Evolutionary conservation across 176 grass and related monocot genomes (phyloP), one percentile per base, ranked within the genome.

Genomic region (Typha latifolia): DNA sequence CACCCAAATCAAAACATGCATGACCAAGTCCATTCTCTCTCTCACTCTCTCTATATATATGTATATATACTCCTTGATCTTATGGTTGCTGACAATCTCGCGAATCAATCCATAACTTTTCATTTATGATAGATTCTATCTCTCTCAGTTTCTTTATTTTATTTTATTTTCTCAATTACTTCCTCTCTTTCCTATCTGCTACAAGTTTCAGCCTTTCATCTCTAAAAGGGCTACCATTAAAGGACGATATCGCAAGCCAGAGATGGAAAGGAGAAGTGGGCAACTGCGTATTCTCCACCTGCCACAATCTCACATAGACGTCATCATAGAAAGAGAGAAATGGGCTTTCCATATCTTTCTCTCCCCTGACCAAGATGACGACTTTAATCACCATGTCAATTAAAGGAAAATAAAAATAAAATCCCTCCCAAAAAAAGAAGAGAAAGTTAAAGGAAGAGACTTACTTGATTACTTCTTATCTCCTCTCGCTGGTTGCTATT

Each of bases 71-170:
- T n/a, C 69, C 69, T n/a, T 32, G 50, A 13, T 61, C 50, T 49
- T 57, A 32, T 37, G 12, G 49, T 19, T 1, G 12, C 52, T 62
- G 51, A 62, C 51, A 73, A 49, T 49, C 69, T 80, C 77, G 69
- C 73, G 69, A 73, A 80, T 0, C 77, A 66, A 68, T 47, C 37
- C 77, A 72, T 67, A 73, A 72, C 48, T 73, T 79, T 72, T 53
- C 69, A 69, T 78, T 63, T 78, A 62, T 70, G 56, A 43, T 43
- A 43, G 37, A 52, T 70, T 43, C 37, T 43, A 6, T 43, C 47
- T 71, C 51, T 50, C 50, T 43, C 47, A 61, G 20, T 29, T 29
- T 29, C 3, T 29, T 51, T 47, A 29, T 43, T 23, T 15, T 48
- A 29, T 29, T 29, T 51, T 47, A n/a, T 43, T 23, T 15, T 57